Percentiles rank a stretch among this genome's conserved stretches.
Evolutionary conservation across 1,139 yeast genomes (phyloP).

Genomic region (Debaryomyces coudertii): DNA sequence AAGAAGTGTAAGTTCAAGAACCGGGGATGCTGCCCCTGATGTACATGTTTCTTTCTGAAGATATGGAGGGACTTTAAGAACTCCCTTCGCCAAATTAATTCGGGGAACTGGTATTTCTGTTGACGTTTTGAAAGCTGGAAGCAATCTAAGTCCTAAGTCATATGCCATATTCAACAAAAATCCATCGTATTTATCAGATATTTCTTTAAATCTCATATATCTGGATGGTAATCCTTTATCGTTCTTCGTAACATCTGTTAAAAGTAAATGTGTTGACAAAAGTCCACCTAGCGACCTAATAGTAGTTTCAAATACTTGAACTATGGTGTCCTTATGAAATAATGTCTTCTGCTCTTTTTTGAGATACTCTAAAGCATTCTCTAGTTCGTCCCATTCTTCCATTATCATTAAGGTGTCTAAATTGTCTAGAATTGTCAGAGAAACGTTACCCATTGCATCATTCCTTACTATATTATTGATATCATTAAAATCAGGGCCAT

Average conservation of each 20-base stretch:
- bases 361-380: slow-evolving; percentile 51
- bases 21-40: slow-evolving; percentile 84
- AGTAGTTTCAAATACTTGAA: slow-evolving; percentile 86
- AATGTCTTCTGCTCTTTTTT: slow-evolving; percentile 33
- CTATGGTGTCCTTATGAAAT: slow-evolving; percentile 67
- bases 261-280: slow-evolving; percentile 71
- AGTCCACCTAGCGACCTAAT: slow-evolving; percentile 82
- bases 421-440: slow-evolving; percentile 77
- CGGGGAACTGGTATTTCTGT: slow-evolving; percentile 74
- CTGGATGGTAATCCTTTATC: slow-evolving; percentile 15
- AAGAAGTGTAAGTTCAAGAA: slow-evolving; percentile 75
- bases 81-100: slow-evolving; percentile 61
- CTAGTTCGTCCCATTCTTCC: slow-evolving; percentile 63
- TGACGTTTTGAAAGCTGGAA: slow-evolving; percentile 65
- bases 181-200: slow-evolving; percentile 60
- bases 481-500: slow-evolving; percentile 63
- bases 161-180: slow-evolving; percentile 67
- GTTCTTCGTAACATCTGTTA: slow-evolving; percentile 56
- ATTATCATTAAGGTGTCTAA: slow-evolving; percentile 77
- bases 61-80: slow-evolving; percentile 41
- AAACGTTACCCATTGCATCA: slow-evolving; percentile 84
- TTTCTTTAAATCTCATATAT: slow-evolving; percentile 18
- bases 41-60: slow-evolving; percentile 72
- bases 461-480: slow-evolving; percentile 62
- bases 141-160: slow-evolving; percentile 67